Percentiles rank a stretch among this genome's conserved stretches.
phyloP scores from a whole-genome alignment of 768 basidiomycete species.

The Candolleomyces aberdarensis region DNA sequence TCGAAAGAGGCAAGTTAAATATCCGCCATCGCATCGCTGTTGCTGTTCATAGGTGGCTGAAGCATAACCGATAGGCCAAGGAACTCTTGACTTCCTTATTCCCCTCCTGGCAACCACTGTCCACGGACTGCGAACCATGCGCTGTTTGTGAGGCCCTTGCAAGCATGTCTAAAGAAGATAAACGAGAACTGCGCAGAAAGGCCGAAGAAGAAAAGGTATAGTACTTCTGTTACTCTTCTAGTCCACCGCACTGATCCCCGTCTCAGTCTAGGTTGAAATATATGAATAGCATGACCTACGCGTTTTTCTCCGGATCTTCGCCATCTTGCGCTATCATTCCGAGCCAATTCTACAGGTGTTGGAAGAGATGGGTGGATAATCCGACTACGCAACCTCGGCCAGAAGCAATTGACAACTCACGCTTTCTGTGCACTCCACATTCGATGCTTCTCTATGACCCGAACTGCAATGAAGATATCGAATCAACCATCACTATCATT shows the following conservation, averaged over 20 bases:
- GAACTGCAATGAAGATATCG: slow-evolving; percentile 55
- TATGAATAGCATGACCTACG: slow-evolving; percentile 51
- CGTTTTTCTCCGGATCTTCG: slow-evolving; percentile 25
- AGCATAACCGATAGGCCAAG: slow-evolving; percentile 43
- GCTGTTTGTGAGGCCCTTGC: slow-evolving; percentile 57
- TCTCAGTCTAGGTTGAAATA: slow-evolving; percentile 59
- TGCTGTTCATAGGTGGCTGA: neutral
- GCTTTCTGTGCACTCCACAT: slow-evolving; percentile 64
- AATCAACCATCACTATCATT: slow-evolving; percentile 54
- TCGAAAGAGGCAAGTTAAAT: slow-evolving; percentile 47
- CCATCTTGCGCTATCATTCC: slow-evolving; percentile 53
- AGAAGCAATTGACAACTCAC: slow-evolving; percentile 54
- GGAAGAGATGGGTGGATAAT: slow-evolving; percentile 67
- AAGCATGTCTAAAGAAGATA: slow-evolving; percentile 57
- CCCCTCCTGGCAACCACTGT: slow-evolving; percentile 60
- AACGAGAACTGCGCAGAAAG: slow-evolving; percentile 55
- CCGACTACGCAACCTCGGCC: slow-evolving; percentile 59
- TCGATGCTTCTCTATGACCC: slow-evolving; percentile 62
- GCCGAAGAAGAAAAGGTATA: slow-evolving; percentile 79
- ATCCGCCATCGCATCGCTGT: neutral
- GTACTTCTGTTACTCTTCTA: neutral
- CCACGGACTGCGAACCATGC: slow-evolving; percentile 52
- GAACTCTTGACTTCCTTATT: slow-evolving; percentile 53
- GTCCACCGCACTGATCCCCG: neutral
- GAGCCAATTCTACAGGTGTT: slow-evolving; percentile 57